Base-by-base conservation (phyloP, 768 basidiomycete genomes). In the Mycena indigotica region DNA sequence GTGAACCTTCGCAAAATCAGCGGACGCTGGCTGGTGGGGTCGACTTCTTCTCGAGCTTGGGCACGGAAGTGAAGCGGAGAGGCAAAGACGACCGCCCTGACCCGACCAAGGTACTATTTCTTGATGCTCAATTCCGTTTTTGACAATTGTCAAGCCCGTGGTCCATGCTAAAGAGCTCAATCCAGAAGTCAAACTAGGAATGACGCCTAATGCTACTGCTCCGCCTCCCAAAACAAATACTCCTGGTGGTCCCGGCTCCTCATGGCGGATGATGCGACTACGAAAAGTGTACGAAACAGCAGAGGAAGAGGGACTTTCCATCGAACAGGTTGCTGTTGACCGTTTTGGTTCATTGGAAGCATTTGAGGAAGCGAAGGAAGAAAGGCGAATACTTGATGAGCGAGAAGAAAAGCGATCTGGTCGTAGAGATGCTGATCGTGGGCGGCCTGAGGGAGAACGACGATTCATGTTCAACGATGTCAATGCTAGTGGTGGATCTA, bases 251-350 rank as follows among this genome's bases (percentile, higher is more conserved):
- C 90, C 95, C 4, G 96, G 96, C 12, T 93, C 93, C 2, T 87
- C 86, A 68, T 99, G 97, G 96, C 87, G 97, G 16, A 98, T 98
- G 97, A 94, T 92, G 87, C 93, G 95, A 65, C 83, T 99, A 0
- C 84, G 87, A 38, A 82, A 91, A 16, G 88, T 93, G 1, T 95
- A 93, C 67, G 96, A 98, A 69, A 83, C 90, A 2, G 93, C 91
- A 0, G 87, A 93, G 57, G 95, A 98, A 66, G 93, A 95, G 70
- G 82, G 84, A 4, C 73, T 78, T 4, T 68, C 85, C 0, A 69
- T 93, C 12, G 88, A 92, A 63, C 83, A 94, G 57, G 83, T 98
- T 28, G 96, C 89, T 0, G 62, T 91, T 13, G 96, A 98, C 57
- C 84, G 95, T 4, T 98, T 97, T 66, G 93, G 91, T 3, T 86